phyloP scores from a whole-genome alignment of 768 basidiomycete genomes.

The Krasilnikovozyma curviuscula region DNA sequence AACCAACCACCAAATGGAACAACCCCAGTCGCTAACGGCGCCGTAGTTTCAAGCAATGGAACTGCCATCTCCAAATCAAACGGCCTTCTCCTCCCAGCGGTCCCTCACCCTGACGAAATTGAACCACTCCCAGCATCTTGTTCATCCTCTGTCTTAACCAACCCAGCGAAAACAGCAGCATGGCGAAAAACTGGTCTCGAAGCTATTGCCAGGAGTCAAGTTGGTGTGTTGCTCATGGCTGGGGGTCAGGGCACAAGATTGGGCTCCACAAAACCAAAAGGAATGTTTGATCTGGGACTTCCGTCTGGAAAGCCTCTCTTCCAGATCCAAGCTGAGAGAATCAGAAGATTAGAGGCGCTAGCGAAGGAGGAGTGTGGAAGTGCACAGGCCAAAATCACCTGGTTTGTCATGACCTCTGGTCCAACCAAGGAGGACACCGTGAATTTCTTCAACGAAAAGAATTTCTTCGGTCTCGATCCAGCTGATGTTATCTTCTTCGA shows the following conservation, averaged over 20 bases:
- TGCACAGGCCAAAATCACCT: slow-evolving; percentile 57
- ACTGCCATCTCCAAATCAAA: not conserved
- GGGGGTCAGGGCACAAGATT: slow-evolving; percentile 93
- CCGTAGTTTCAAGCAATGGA: too few species aligned
- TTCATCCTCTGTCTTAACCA: slow-evolving; percentile 25
- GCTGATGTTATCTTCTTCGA: slow-evolving; percentile 83
- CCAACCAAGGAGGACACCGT: slow-evolving; percentile 79
- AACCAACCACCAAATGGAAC: too few species aligned
- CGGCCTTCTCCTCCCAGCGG: slow-evolving; percentile 5
- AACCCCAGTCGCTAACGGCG: too few species aligned
- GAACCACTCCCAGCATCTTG: slow-evolving; percentile 64
- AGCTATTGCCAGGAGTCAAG: slow-evolving; percentile 61
- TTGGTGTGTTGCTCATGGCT: slow-evolving; percentile 93
- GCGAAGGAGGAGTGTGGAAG: slow-evolving; percentile 36
- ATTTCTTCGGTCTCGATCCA: slow-evolving; percentile 60
- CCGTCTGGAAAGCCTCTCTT: slow-evolving; percentile 86
- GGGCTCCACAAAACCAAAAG: slow-evolving; percentile 82
- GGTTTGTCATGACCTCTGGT: slow-evolving; percentile 99
- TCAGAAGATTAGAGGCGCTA: slow-evolving; percentile 57
- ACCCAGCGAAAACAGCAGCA: slow-evolving; percentile 38
- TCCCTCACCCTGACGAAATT: slow-evolving; percentile 34
- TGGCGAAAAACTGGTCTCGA: slow-evolving; percentile 65
- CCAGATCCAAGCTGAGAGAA: slow-evolving; percentile 94
- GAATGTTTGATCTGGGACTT: slow-evolving; percentile 91
- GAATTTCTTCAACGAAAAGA: slow-evolving; percentile 55